Conservation (phyloP, 306 rosid genomes). For the Alnus rubra region DNA sequence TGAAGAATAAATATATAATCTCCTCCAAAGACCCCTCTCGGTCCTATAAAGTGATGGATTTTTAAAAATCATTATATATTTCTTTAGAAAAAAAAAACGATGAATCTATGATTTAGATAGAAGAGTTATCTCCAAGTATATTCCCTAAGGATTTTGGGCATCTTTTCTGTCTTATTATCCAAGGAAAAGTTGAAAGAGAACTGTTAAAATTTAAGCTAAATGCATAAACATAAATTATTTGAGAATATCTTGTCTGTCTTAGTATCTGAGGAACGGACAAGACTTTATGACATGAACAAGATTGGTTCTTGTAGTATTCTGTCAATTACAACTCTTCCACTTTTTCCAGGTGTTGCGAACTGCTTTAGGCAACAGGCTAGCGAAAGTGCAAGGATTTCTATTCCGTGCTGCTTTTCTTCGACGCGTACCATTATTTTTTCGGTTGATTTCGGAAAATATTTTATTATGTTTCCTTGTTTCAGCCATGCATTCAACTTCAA, state of each 20-base stretch:
- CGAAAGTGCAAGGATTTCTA: constrained; percentile 99
- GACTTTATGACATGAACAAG: neutral
- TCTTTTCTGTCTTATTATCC: neutral
- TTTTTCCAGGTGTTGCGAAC: constrained; percentile 81
- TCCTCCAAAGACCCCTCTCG: too few relatives aligned
- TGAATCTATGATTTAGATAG: neutral
- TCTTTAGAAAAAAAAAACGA: neutral
- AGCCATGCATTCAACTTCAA: constrained; percentile 82
- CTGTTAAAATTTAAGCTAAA: neutral
- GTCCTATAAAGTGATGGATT: neutral
- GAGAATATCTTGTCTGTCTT: neutral
- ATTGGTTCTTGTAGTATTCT: constrained; percentile 2
- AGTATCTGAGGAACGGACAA: neutral
- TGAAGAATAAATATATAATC: too few relatives aligned
- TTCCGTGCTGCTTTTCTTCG: constrained; percentile 99
- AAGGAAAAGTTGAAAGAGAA: neutral
- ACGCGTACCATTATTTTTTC: constrained; percentile 84
- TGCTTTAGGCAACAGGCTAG: constrained; percentile 96
- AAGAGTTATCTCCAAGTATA: neutral
- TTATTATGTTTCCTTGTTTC: constrained; percentile 86
- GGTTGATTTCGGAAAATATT: constrained; percentile 86
- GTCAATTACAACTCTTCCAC: constrained; percentile 2
- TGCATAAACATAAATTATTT: neutral
- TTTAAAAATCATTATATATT: neutral
- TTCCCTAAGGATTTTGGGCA: neutral